Base-by-base conservation (phyloP, 108 stramenopile genomes). In the Skeletonema grethae region DNA sequence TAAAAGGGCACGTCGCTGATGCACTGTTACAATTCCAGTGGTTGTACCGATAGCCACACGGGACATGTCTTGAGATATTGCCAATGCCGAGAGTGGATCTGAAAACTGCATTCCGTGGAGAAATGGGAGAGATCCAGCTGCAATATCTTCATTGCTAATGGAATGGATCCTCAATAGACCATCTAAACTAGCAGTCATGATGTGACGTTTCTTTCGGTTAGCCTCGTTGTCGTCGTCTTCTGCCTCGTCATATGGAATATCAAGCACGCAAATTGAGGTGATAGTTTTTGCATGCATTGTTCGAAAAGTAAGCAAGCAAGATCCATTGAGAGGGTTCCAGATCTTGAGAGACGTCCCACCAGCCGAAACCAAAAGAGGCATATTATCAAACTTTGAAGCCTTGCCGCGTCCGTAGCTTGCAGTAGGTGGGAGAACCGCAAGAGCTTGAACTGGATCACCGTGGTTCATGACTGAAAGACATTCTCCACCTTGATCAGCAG, bases 241-340 rank as follows among this genome's bases (percentile, higher is more conserved):
- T 24, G 79, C 45, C 7, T 28, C 39, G 25, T 67, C 67, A n/a
- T 38, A 63, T 55, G 58, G 57, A 20, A 79, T 31, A 22, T 78
- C 77, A 9, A 86, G 57, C 4, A 85, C 41, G 61, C 84, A 82
- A 63, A 95, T 31, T n/a, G 79, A 71, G 9, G 94, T 93, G 32
- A 95, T 90, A 18, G 94, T 95, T 67, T 95, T 95, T 61, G 88
- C 82, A 68, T 95, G 94, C 41, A 84, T 88, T 2, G 91, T 88
- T 1, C 59, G 28, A 57, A 86, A 65, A 11, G 85, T 89, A 20
- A 70, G 68, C 30, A 87, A 46, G 58, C 88, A 90, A 30, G 77
- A 36, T 24, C 88, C 87, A 25, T 87, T 82, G 5, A 88, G 32
- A 3, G 87, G 86, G 68, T 93, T 92, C 94, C 94, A 95, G 22